These are phyloP conservation scores for Rosellinia necatrix DNA, from an alignment of 2,329 filamentous ascomycete genomes.

Conservation along the genomic window DNA sequence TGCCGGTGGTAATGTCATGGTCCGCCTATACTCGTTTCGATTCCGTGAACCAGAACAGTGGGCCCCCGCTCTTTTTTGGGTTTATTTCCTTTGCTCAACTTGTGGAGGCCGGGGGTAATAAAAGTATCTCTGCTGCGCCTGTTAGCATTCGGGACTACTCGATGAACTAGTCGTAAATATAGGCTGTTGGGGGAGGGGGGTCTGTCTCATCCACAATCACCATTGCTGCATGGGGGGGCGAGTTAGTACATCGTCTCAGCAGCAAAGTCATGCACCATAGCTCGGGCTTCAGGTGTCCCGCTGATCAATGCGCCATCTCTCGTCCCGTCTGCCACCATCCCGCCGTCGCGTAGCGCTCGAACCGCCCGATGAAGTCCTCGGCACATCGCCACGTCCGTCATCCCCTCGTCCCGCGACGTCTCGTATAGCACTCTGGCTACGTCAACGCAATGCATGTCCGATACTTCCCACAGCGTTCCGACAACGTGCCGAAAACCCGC, in stretches of 20 bases:
- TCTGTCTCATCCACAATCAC: too few species aligned
- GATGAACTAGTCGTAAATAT: too few species aligned
- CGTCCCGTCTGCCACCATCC: too few species aligned
- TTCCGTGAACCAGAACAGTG: not conserved
- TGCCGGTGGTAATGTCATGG: constrained; percentile 7
- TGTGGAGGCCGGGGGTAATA: constrained; percentile 11
- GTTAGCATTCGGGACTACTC: constrained; percentile 11
- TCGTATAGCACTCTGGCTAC: constrained; percentile 17
- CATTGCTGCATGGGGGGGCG: too few species aligned
- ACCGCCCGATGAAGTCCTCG: constrained; percentile 17
- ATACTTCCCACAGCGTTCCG: constrained; percentile 36
- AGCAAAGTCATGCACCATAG: too few species aligned
- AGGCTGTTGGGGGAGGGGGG: too few species aligned
- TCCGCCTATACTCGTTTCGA: constrained; percentile 9
- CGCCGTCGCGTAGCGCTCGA: constrained; percentile 7
- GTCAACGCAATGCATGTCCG: not conserved
- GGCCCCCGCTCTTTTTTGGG: constrained; percentile 16
- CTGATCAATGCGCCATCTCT: too few species aligned
- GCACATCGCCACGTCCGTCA: constrained; percentile 12
- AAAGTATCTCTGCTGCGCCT: constrained; percentile 12
- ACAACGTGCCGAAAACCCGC: too few species aligned
- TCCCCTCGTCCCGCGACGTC: constrained; percentile 6
- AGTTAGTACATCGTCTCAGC: too few species aligned
- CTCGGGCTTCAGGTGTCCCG: too few species aligned
- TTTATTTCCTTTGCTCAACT: constrained; percentile 15